These are phyloP conservation scores for Periconia digitata DNA, from an alignment of 2,329 filamentous ascomycete genomes.

Conservation along the genomic window DNA sequence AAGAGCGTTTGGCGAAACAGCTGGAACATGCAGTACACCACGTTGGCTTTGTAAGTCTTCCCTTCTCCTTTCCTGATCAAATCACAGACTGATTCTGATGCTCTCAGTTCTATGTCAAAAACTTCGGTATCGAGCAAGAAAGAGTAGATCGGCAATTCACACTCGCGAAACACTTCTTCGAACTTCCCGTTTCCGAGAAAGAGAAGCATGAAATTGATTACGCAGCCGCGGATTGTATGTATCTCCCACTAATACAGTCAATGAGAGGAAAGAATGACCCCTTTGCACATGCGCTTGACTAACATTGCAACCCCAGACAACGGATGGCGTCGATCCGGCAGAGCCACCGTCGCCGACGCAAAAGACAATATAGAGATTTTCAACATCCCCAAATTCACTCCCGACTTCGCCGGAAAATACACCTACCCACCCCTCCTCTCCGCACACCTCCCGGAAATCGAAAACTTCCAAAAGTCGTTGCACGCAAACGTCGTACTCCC, in stretches of 20 bases:
- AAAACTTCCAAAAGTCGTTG: slow-evolving; percentile 50
- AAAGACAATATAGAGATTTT: slow-evolving; percentile 61
- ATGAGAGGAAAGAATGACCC: slow-evolving; percentile 43
- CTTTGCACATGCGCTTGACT: too few species aligned
- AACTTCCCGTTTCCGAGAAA: slow-evolving; percentile 16
- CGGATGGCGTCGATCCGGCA: slow-evolving; percentile 6
- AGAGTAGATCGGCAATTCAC: slow-evolving; percentile 19
- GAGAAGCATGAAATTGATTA: slow-evolving; percentile 13
- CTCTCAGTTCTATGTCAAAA: slow-evolving; percentile 15
- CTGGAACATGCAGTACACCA: slow-evolving; percentile 4
- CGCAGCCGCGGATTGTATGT: slow-evolving; percentile 1
- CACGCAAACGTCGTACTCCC: slow-evolving; percentile 46
- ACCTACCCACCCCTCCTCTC: slow-evolving; percentile 31
- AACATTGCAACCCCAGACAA: too few species aligned
- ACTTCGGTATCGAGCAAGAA: slow-evolving; percentile 18
- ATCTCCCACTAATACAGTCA: too few species aligned
- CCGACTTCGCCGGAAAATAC: slow-evolving; percentile 48
- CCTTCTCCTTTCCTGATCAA: neutral
- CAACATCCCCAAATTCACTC: slow-evolving; percentile 62
- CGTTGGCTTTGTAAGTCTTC: slow-evolving; percentile 10
- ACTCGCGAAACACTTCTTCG: slow-evolving; percentile 15
- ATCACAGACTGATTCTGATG: neutral
- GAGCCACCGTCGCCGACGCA: slow-evolving; percentile 39
- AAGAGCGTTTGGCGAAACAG: slow-evolving; percentile 7
- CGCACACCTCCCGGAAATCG: slow-evolving; percentile 49